Percentiles rank a stretch among this genome's conserved stretches.
These are phyloP conservation scores for Lathyrus sativus DNA, from an alignment of 306 rosid species.

Conservation along the genomic window DNA sequence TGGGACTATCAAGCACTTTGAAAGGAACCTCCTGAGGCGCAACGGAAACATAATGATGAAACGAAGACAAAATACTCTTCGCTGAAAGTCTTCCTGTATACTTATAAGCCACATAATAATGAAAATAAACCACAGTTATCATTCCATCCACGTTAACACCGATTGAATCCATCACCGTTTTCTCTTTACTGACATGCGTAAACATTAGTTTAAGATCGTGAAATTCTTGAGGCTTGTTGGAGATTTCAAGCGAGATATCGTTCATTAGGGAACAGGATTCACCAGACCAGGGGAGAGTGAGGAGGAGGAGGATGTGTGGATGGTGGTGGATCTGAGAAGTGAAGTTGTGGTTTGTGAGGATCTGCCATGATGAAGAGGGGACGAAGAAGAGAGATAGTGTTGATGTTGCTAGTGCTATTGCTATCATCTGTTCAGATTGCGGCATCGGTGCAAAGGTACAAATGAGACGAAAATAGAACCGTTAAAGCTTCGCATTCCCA, in stretches of 20 bases:
- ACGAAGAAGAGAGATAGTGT: background rate
- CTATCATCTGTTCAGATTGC: no score
- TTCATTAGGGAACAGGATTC: conserved; percentile 81
- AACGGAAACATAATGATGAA: conserved; percentile 45
- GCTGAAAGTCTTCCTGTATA: conserved; percentile 69
- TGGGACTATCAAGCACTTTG: conserved; percentile 40
- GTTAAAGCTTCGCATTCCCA: no score
- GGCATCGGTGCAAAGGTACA: no score
- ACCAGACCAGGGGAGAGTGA: no score
- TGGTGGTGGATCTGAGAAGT: conserved; percentile 86
- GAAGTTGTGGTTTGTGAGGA: conserved; percentile 76
- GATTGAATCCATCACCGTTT: conserved; percentile 60
- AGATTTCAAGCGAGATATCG: conserved; percentile 44
- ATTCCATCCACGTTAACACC: conserved; percentile 56
- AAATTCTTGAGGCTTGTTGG: conserved; percentile 45
- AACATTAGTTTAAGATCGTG: conserved; percentile 61
- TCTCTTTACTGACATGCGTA: conserved; percentile 59
- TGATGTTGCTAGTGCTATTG: background rate
- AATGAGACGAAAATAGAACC: no score
- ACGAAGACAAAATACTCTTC: conserved; percentile 52
- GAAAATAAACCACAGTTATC: conserved; percentile 55
- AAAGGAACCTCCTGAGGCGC: conserved; percentile 65
- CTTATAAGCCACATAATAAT: conserved; percentile 65
- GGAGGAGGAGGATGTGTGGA: conserved; percentile 69
- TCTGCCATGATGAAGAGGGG: conserved; percentile 61